These are phyloP conservation scores for Ophiostoma novo-ulmi DNA, from an alignment of 2,329 filamentous ascomycete genomes.

Conservation along the genomic window DNA sequence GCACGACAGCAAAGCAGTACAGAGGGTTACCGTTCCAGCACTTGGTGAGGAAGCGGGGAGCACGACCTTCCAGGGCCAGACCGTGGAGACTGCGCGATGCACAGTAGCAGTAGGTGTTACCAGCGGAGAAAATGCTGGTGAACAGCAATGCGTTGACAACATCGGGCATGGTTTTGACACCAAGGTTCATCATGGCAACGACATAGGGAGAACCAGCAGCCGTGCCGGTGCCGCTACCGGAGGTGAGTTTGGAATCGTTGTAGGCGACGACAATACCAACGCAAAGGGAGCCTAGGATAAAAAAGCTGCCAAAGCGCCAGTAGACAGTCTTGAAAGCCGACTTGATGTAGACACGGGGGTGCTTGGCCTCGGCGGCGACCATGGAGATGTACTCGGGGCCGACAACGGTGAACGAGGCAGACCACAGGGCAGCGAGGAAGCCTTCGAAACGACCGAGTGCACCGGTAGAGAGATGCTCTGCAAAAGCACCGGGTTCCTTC, in stretches of 20 bases:
- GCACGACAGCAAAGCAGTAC: slow-evolving; percentile 36
- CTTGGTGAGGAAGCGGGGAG: slow-evolving; percentile 37
- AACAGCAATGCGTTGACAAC: slow-evolving; percentile 61
- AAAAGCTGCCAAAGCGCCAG: slow-evolving; percentile 65
- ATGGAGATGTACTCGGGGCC: slow-evolving; percentile 62
- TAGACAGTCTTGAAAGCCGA: slow-evolving; percentile 64
- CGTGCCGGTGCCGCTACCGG: slow-evolving; percentile 38
- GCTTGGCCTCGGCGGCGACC: slow-evolving; percentile 63
- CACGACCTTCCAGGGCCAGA: slow-evolving; percentile 39
- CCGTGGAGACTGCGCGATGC: slow-evolving; percentile 40
- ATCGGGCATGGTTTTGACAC: slow-evolving; percentile 61
- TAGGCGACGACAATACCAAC: slow-evolving; percentile 64
- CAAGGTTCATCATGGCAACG: slow-evolving; percentile 63
- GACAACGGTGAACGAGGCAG: slow-evolving; percentile 39
- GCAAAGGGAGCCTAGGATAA: slow-evolving; percentile 59
- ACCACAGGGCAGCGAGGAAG: slow-evolving; percentile 33
- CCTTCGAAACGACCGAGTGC: slow-evolving; percentile 35
- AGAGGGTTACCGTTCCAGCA: slow-evolving; percentile 40
- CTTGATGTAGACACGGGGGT: slow-evolving; percentile 62
- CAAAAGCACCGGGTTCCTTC: slow-evolving; percentile 42
- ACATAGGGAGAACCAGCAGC: slow-evolving; percentile 59
- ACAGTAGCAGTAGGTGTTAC: slow-evolving; percentile 54
- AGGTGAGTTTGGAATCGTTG: slow-evolving; percentile 42
- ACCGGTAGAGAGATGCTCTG: slow-evolving; percentile 36
- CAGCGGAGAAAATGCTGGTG: slow-evolving; percentile 54